These are phyloP conservation scores for Golubevia pallescens DNA, from an alignment of 1,284 basidiomycete genomes.

Conservation along the genomic window DNA sequence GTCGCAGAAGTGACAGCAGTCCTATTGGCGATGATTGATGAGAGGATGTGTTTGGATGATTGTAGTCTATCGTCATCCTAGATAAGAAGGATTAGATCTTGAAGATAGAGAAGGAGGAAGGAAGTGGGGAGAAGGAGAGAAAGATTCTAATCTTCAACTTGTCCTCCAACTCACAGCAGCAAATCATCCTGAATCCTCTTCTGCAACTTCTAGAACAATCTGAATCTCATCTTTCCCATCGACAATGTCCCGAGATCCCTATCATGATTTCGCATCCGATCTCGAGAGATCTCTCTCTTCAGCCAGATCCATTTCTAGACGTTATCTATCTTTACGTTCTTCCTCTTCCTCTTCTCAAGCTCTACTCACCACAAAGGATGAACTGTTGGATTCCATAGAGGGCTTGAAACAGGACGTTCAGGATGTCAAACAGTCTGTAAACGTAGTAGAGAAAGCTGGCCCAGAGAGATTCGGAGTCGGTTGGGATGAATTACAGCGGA, in stretches of 20 bases:
- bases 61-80: no score
- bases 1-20: no score
- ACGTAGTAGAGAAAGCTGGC: slow-evolving; percentile 47
- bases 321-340: slow-evolving; percentile 24
- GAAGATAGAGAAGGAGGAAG: no score
- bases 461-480: slow-evolving; percentile 48
- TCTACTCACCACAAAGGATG: slow-evolving; percentile 26
- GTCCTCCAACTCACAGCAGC: no score
- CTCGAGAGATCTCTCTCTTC: slow-evolving; percentile 37
- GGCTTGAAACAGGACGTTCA: slow-evolving; percentile 44
- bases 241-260: slow-evolving; percentile 53
- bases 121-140: no score
- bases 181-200: no score
- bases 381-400: slow-evolving; percentile 36
- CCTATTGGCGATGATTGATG: no score
- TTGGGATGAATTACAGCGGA: slow-evolving; percentile 27
- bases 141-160: no score
- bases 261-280: slow-evolving; percentile 54
- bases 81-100: no score
- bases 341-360: slow-evolving; percentile 6
- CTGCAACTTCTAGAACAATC: no score
- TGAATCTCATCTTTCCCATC: no score
- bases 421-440: slow-evolving; percentile 51
- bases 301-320: slow-evolving; percentile 25
- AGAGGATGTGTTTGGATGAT: no score